Conservation (phyloP, 805 yeast genomes). For the Kodamaea laetipori region DNA sequence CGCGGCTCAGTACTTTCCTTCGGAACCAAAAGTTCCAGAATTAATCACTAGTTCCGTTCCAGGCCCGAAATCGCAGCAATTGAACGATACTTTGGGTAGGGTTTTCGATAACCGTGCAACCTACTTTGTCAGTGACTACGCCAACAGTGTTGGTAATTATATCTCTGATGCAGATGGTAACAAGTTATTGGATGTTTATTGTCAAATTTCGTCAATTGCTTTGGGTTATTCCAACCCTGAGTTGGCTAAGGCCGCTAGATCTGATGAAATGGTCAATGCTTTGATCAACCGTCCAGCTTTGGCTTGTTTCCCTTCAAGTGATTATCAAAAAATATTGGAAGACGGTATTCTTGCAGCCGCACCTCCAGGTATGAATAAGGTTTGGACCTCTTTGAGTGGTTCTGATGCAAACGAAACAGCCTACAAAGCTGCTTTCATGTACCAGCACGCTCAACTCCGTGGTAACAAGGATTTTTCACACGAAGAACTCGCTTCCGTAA, state of each 20-base stretch:
- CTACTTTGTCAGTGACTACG: slow-evolving; percentile 44
- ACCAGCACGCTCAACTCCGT: slow-evolving; percentile 57
- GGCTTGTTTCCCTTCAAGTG: slow-evolving; percentile 41
- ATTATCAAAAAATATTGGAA: slow-evolving; percentile 47
- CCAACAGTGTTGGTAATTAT: slow-evolving; percentile 42
- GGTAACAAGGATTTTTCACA: slow-evolving; percentile 46
- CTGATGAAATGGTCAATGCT: slow-evolving; percentile 44
- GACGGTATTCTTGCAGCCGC: slow-evolving; percentile 62
- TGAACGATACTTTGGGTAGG: slow-evolving; percentile 37
- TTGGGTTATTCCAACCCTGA: slow-evolving; percentile 48
- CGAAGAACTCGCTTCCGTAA: slow-evolving; percentile 50
- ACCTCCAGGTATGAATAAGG: slow-evolving; percentile 59
- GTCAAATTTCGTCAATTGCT: slow-evolving; percentile 47
- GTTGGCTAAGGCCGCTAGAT: slow-evolving; percentile 37
- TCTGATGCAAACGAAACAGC: slow-evolving; percentile 74
- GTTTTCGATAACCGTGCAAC: slow-evolving; percentile 46
- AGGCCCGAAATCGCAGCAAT: slow-evolving; percentile 36
- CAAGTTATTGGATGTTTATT: slow-evolving; percentile 41
- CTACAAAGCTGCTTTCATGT: slow-evolving; percentile 70
- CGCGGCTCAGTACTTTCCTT: slow-evolving; percentile 36
- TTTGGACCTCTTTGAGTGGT: slow-evolving; percentile 69
- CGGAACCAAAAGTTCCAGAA: slow-evolving; percentile 37
- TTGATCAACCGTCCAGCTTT: slow-evolving; percentile 46
- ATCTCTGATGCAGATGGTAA: slow-evolving; percentile 47
- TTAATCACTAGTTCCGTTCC: slow-evolving; percentile 35